phyloP scores from a whole-genome alignment of 1,284 basidiomycete species.

The Naganishia sp. region DNA sequence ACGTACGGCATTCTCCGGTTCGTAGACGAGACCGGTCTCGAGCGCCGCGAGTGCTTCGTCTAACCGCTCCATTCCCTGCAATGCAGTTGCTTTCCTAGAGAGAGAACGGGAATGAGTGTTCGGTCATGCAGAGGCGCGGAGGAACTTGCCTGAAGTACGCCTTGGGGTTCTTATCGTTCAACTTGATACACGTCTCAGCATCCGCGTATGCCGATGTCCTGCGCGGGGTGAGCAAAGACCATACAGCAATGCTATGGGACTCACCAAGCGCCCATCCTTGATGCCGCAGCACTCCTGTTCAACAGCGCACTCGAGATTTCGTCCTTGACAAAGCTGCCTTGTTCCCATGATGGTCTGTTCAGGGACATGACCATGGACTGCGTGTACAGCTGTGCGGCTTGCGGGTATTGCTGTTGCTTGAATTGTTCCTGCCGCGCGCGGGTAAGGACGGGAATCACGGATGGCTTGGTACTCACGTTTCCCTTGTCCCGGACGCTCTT shows the following conservation, averaged over 20 bases:
- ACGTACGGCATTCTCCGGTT: slow-evolving; percentile 32
- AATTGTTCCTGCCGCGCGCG: slow-evolving; percentile 29
- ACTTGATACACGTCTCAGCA: slow-evolving; percentile 33
- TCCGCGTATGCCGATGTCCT: slow-evolving; percentile 35
- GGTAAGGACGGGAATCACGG: background rate
- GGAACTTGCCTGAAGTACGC: slow-evolving; percentile 31
- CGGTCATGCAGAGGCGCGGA: background rate
- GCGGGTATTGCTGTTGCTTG: slow-evolving; percentile 25
- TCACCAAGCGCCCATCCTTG: slow-evolving; percentile 29
- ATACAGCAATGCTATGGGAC: background rate
- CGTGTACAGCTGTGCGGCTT: slow-evolving; percentile 32
- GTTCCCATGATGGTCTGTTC: slow-evolving; percentile 33
- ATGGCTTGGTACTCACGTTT: slow-evolving; percentile 24
- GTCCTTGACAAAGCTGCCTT: slow-evolving; percentile 27
- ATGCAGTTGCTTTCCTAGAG: slow-evolving; percentile 34
- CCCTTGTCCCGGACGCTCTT: slow-evolving; percentile 31
- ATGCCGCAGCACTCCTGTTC: slow-evolving; percentile 31
- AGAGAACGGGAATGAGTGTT: background rate
- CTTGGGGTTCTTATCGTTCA: slow-evolving; percentile 32
- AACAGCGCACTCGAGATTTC: slow-evolving; percentile 32
- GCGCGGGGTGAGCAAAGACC: background rate
- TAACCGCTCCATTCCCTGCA: slow-evolving; percentile 30
- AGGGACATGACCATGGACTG: slow-evolving; percentile 32
- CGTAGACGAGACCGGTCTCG: slow-evolving; percentile 21
- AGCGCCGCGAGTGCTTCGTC: slow-evolving; percentile 29